Base-by-base conservation (phyloP, 345 rosid genomes). In the Corymbia maculata region DNA sequence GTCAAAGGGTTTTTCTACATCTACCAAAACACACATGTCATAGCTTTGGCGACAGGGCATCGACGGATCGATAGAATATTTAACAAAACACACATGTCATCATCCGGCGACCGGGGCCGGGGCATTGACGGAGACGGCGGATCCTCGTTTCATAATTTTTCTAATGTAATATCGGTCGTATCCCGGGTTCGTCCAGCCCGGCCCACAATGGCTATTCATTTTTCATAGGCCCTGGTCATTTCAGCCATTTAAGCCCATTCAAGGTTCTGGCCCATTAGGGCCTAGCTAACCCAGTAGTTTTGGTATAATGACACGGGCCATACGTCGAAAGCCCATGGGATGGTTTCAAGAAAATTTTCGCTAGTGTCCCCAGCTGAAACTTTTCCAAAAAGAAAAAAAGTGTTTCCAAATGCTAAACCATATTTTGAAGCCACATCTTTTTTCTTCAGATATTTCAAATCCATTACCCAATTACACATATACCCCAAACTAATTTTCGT, bases 381-480 rank as follows among this genome's bases (percentile, higher is more conserved):
- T 17, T 70, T 32, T 2, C 11, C 11, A 9, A 9, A 9, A 36
- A 9, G n/a, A 6, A 16, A 36, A 19, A 75, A 5, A 1, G 7
- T 15, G 12, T 2, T n/a, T 64, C 5, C 8, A 19, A 21, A 10
- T 75, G 49, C 49, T 3, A 75, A 9, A 6, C 42, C 47, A 32
- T 4, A 32, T 17, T 9, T 70, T 32, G 80, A 32, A 70, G 22
- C 13, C 4, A 75, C 84, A 13, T 19, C 49, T 14, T 19, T 75
- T 75, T 36, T 36, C 26, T 9, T 6, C 5, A 49, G 49, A 75
- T 9, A 17, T 21, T 22, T 47, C 12, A 75, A 75, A 36, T 5
- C 13, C 0, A 7, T 2, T 17, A 13, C 68, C 7, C 7, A 70
- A 5, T 5, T 7, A 17, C 45, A 36, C 24, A 4, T 17, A 70